These are phyloP conservation scores for Eruca vesicaria DNA, from an alignment of 441 rosid species.

Conservation along the genomic window DNA sequence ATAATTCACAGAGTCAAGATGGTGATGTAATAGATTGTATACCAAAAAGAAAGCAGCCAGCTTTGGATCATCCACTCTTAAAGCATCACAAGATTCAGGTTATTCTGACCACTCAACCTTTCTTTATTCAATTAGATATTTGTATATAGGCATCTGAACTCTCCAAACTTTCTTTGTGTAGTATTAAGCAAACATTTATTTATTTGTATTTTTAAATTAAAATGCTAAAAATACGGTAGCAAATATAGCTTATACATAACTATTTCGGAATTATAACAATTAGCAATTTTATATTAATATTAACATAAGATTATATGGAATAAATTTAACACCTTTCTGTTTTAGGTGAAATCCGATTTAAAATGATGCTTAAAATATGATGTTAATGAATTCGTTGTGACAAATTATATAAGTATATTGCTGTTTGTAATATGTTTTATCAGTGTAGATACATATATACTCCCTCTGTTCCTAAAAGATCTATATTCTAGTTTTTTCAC, in stretches of 20 bases:
- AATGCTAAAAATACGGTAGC: neutral
- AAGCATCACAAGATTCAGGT: slow-evolving; percentile 75
- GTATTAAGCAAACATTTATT: neutral
- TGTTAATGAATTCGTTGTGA: neutral
- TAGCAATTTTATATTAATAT: neutral
- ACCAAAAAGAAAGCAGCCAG: slow-evolving; percentile 62
- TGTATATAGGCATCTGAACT: neutral
- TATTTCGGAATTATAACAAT: neutral
- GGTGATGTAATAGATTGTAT: slow-evolving; percentile 65
- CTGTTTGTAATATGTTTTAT: neutral
- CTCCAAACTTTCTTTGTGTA: neutral
- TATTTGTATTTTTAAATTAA: neutral
- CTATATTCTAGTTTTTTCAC: no score
- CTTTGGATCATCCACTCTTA: slow-evolving; percentile 68
- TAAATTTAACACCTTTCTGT: neutral
- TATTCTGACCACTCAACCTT: slow-evolving; percentile 6
- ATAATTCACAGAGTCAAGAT: slow-evolving; percentile 58
- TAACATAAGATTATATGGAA: neutral
- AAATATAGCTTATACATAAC: neutral
- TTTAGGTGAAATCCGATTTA: neutral
- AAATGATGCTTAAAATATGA: neutral
- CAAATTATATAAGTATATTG: neutral
- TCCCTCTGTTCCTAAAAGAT: no score
- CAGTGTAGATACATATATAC: neutral
- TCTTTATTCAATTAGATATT: neutral